phyloP scores from a whole-genome alignment of 1,139 yeast species.

The Diutina neorugosa region DNA sequence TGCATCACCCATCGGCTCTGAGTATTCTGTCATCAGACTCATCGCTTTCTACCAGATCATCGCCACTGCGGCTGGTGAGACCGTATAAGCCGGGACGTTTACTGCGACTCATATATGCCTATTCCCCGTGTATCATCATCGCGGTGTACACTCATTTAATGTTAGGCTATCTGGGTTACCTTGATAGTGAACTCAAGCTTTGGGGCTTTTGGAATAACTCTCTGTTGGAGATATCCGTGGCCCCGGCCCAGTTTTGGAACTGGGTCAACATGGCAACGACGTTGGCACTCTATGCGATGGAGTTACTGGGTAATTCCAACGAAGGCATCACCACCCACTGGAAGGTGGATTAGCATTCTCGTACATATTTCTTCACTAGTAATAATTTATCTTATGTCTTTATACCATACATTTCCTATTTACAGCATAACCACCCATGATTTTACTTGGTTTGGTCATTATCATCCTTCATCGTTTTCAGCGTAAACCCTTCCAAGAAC shows the following conservation, averaged over 20 bases:
- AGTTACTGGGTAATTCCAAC: constrained; percentile 32
- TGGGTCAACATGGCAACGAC: constrained; percentile 87
- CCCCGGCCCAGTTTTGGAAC: constrained; percentile 92
- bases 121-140: constrained; percentile 85
- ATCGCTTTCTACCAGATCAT: neutral
- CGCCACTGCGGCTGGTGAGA: neutral
- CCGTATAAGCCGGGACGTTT: constrained; percentile 8
- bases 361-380: neutral
- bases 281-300: constrained; percentile 66
- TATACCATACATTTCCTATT: neutral
- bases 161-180: constrained; percentile 76
- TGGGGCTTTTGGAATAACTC: constrained; percentile 41
- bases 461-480: constrained; percentile 24
- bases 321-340: constrained; percentile 18
- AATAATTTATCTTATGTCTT: neutral
- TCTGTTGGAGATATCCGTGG: constrained; percentile 29
- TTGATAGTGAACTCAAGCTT: constrained; percentile 44
- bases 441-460: neutral
- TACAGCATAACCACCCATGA: neutral
- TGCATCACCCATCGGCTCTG: neutral
- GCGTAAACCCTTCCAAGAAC: constrained; percentile 35
- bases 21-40: neutral
- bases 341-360: constrained; percentile 11
- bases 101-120: constrained; percentile 62
- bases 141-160: constrained; percentile 91